Evolutionary conservation across 108 stramenopile species (phyloP).

Genomic region (Skeletonema menzelii): DNA sequence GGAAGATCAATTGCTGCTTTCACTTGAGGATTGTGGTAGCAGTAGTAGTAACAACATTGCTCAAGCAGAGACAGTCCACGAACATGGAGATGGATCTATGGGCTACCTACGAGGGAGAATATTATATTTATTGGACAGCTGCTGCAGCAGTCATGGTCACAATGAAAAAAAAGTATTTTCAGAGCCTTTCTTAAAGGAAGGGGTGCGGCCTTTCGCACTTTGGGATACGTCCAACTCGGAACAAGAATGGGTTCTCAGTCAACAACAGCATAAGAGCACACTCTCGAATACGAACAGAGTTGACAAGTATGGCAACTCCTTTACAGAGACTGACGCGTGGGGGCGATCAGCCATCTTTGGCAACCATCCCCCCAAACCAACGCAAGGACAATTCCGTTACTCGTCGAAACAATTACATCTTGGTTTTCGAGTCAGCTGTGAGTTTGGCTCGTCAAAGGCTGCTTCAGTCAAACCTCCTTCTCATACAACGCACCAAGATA

Average conservation of each 20-base stretch:
- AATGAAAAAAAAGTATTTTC: not conserved
- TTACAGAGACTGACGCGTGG: conserved; percentile 13
- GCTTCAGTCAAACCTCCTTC: not conserved
- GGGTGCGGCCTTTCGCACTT: conserved; percentile 20
- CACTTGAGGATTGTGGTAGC: not conserved
- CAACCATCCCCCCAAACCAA: conserved; percentile 11
- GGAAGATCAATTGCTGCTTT: conserved; percentile 1
- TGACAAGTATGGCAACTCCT: conserved; percentile 36
- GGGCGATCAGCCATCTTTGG: conserved; percentile 34
- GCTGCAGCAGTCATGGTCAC: conserved; percentile 12
- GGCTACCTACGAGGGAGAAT: conserved; percentile 28
- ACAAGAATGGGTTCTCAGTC: conserved; percentile 8
- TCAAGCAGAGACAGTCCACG: not conserved
- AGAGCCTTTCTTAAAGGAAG: conserved; percentile 18
- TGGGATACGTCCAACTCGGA: conserved; percentile 29
- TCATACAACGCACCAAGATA: not conserved
- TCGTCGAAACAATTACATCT: conserved; percentile 21
- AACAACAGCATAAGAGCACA: not conserved
- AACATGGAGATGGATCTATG: conserved; percentile 14
- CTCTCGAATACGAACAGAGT: not conserved
- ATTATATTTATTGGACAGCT: conserved; percentile 27
- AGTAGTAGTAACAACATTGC: not conserved
- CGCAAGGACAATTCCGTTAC: conserved; percentile 11
- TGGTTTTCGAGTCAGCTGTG: conserved; percentile 15
- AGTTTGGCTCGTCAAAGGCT: not conserved